These are phyloP conservation scores for Oryza meyeriana DNA, from an alignment of 176 grass and related monocot species.

Conservation along the genomic window DNA sequence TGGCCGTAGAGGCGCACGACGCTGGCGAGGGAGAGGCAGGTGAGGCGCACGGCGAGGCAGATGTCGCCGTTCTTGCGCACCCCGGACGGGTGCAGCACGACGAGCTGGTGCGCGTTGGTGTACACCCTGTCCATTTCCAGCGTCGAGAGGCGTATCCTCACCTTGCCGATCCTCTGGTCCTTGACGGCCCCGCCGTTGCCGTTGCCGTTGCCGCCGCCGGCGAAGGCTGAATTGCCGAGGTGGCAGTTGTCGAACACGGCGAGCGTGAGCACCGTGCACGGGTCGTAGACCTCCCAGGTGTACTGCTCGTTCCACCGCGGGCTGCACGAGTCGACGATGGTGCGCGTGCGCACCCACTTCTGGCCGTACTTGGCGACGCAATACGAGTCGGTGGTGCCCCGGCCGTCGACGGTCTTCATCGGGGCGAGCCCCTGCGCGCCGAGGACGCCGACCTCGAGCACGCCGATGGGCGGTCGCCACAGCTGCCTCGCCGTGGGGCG, in stretches of 20 bases:
- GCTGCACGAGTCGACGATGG: slow-evolving; percentile 46
- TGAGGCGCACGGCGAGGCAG: slow-evolving; percentile 67
- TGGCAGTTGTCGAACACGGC: slow-evolving; percentile 77
- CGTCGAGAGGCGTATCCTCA: slow-evolving; percentile 73
- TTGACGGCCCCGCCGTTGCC: not conserved
- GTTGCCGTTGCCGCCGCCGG: too few species aligned
- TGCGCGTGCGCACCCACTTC: slow-evolving; percentile 85
- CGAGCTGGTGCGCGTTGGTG: slow-evolving; percentile 42
- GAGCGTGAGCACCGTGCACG: slow-evolving; percentile 71
- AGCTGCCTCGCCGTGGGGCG: slow-evolving; percentile 70
- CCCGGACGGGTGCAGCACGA: slow-evolving; percentile 52
- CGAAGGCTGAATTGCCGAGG: not conserved
- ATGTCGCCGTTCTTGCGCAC: slow-evolving; percentile 75
- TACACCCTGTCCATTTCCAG: slow-evolving; percentile 60
- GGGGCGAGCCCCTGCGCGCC: slow-evolving; percentile 57
- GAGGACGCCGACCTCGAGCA: slow-evolving; percentile 79
- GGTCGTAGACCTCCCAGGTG: slow-evolving; percentile 88
- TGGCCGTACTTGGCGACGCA: slow-evolving; percentile 87
- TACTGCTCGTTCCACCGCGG: slow-evolving; percentile 90
- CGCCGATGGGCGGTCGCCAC: slow-evolving; percentile 52
- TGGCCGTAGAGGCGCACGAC: slow-evolving; percentile 49
- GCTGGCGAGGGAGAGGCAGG: slow-evolving; percentile 52
- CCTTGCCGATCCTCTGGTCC: slow-evolving; percentile 67
- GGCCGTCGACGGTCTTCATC: slow-evolving; percentile 49
- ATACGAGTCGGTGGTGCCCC: slow-evolving; percentile 58